A percentile compares a stretch with the other conserved stretches of the same genome.
phyloP scores from a whole-genome alignment of 2,329 filamentous ascomycete species.

The Colletotrichum salicis region DNA sequence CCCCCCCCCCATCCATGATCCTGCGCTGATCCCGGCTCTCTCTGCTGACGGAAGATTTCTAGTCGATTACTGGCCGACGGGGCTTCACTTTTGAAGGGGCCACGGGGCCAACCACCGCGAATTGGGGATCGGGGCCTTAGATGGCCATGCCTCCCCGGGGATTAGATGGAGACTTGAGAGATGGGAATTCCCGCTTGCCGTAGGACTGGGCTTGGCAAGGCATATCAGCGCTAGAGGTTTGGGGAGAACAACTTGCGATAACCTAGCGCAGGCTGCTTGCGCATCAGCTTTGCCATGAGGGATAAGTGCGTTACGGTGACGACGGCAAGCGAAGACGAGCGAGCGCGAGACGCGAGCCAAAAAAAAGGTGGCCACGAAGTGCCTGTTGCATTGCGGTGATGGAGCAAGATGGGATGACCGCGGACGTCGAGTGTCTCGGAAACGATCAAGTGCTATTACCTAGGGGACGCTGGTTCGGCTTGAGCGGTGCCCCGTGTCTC shows the following conservation, averaged over 20 bases:
- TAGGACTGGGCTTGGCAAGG: slow-evolving; percentile 18
- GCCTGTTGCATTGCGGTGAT: neutral
- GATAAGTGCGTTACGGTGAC: neutral
- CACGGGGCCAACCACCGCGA: slow-evolving; percentile 7
- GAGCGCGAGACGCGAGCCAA: slow-evolving; percentile 30
- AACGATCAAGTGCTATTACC: slow-evolving; percentile 1
- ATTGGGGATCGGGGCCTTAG: slow-evolving; percentile 4
- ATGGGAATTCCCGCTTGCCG: slow-evolving; percentile 28
- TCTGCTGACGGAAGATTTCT: slow-evolving; percentile 23
- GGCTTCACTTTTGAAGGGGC: neutral
- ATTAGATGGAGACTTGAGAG: slow-evolving; percentile 5
- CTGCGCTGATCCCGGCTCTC: slow-evolving; percentile 17
- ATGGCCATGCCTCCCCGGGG: slow-evolving; percentile 25
- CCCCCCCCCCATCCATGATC: neutral
- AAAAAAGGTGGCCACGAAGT: slow-evolving; percentile 1
- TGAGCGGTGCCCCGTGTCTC: slow-evolving; percentile 11
- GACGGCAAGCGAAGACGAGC: slow-evolving; percentile 5
- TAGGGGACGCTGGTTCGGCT: slow-evolving; percentile 26
- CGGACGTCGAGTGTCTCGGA: slow-evolving; percentile 29
- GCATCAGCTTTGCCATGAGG: neutral
- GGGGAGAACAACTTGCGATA: neutral
- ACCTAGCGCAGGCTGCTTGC: neutral
- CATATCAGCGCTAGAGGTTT: neutral
- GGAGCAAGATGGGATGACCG: slow-evolving; percentile 25
- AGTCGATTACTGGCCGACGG: slow-evolving; percentile 16